Base-by-base conservation (phyloP, 805 yeast genomes). In the Nakazawaea wyomingensis region DNA sequence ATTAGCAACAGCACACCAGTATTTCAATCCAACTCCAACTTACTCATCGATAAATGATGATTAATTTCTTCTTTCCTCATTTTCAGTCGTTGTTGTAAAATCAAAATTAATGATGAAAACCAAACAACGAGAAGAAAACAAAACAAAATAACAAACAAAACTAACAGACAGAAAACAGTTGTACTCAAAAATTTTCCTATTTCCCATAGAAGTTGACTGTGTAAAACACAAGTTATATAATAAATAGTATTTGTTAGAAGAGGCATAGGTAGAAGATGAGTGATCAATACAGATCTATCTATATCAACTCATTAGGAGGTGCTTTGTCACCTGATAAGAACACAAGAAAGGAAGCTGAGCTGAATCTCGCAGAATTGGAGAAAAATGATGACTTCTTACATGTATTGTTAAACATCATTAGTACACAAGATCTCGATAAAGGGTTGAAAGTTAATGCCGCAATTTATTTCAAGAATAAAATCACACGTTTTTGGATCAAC, bases 391-490 rank as follows among this genome's bases (percentile, higher is more conserved):
- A 77, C 5, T 70, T 69, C 48, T 62, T 74, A 11, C 62, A 68
- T 8, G 65, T 62, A 47, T 63, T 72, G 38, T 62, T 74, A 18
- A 75, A 69, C 21, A 61, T 75, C 46, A 59, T 66, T 19, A 50
- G 54, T 10, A 76, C 71, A 40, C 52, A 54, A 9, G 49, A 60
- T 16, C 58, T 73, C 13, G 66, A 77, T 5, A 61, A 63, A 2
- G 74, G 69, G 19, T 70, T 84, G 39, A 74, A 80, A 51, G 66
- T 78, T 38, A 85, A 95, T 10, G 83, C 95, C 2, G 89, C 93
- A 0, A 80, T 91, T 4, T 87, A 78, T 60, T 77, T 88, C 60
- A 91, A 91, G 59, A 90, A 91, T 60, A 71, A 80, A 44, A 71
- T 88, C 18, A 65, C 70, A 13, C 70, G 76, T 29, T 70, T 75